These are phyloP conservation scores for Starmerella lactis-condensi DNA, from an alignment of 805 yeast species.

Conservation along the genomic window DNA sequence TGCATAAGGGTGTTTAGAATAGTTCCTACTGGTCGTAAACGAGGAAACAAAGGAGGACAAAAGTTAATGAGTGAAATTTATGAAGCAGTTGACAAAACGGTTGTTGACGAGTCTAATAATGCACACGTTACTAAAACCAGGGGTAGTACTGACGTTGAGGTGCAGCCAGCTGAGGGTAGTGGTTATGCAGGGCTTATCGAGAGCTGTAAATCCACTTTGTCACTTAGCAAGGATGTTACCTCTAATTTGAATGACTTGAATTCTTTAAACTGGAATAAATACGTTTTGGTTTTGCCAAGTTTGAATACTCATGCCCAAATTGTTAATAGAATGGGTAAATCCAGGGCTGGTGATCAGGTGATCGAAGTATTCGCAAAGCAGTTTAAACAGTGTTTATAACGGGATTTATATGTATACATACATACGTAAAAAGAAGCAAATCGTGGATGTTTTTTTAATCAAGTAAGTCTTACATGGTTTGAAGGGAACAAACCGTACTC, in stretches of 20 bases:
- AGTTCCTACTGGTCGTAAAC: too few species aligned
- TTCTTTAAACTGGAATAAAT: constrained; percentile 52
- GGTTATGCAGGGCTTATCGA: constrained; percentile 8
- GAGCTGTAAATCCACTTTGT: constrained; percentile 1
- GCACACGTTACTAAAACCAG: neutral
- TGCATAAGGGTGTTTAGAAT: too few species aligned
- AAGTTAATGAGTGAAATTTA: constrained; percentile 2
- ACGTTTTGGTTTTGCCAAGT: constrained; percentile 51
- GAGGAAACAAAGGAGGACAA: too few species aligned
- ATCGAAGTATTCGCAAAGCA: constrained; percentile 14
- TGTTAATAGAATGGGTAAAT: constrained; percentile 36
- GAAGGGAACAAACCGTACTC: constrained; percentile 79
- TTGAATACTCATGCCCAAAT: constrained; percentile 77
- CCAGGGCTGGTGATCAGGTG: constrained; percentile 19
- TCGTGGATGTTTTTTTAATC: too few species aligned
- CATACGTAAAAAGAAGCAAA: too few species aligned
- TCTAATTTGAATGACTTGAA: constrained; percentile 31
- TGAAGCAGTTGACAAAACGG: constrained; percentile 5
- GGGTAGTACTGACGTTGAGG: neutral
- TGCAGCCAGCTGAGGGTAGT: neutral
- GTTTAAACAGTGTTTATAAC: constrained; percentile 2
- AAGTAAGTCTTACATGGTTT: constrained; percentile 50
- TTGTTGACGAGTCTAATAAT: too few species aligned
- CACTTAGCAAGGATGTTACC: constrained; percentile 1
- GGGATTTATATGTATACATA: neutral